phyloP scores from a whole-genome alignment of 139 green algal genomes.

The Chlorella sp. region DNA sequence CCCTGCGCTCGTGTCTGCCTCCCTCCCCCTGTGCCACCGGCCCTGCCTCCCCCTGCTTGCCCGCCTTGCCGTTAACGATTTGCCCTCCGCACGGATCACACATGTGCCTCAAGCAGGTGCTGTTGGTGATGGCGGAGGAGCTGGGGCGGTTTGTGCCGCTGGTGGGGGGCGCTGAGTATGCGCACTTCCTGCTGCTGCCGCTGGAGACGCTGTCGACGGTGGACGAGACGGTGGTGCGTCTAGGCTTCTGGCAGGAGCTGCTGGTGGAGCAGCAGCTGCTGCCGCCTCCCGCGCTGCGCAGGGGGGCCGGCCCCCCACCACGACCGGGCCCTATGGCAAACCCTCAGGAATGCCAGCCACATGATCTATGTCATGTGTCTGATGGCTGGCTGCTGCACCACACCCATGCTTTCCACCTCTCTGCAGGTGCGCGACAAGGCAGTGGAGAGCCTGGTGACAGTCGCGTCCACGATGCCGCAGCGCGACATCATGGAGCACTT shows the following conservation, averaged over 20 bases:
- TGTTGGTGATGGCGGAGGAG: conserved; percentile 96
- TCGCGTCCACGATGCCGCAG: conserved; percentile 74
- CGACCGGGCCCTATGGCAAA: too few species aligned
- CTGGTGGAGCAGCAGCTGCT: conserved; percentile 43
- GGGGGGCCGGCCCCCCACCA: too few species aligned
- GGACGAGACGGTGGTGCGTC: conserved; percentile 98
- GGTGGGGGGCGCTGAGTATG: conserved; percentile 87
- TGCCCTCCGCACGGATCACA: too few species aligned
- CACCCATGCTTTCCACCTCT: too few species aligned
- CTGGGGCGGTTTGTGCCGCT: conserved; percentile 94
- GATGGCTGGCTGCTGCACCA: too few species aligned
- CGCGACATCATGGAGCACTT: conserved; percentile 64
- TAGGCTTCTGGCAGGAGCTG: too few species aligned
- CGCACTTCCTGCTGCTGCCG: conserved; percentile 80
- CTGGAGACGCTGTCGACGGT: conserved; percentile 94
- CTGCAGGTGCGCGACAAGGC: conserved; percentile 94
- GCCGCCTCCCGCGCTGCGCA: too few species aligned
- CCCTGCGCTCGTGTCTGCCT: too few species aligned
- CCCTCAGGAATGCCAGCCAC: too few species aligned
- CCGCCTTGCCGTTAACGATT: too few species aligned
- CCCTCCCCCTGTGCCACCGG: background rate
- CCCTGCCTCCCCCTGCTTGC: background rate
- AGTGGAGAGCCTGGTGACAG: conserved; percentile 82
- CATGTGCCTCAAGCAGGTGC: too few species aligned
- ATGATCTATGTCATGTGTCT: too few species aligned